Evolutionary conservation across 345 rosid species (phyloP).

Genomic region (Combretum micranthum): DNA sequence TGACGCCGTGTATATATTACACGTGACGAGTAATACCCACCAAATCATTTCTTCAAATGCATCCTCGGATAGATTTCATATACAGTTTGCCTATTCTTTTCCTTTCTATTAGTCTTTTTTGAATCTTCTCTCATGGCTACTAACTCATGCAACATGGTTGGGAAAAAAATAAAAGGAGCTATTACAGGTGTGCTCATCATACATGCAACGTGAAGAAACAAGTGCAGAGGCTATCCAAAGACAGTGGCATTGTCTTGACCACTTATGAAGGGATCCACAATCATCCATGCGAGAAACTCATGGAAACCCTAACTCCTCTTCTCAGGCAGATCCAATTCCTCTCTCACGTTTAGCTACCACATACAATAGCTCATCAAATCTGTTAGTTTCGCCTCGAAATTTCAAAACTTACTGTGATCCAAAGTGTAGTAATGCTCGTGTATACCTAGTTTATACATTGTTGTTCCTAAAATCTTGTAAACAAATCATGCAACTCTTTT

Average conservation of each 20-base stretch:
- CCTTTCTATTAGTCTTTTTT: neutral
- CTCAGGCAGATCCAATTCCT: constrained; percentile 29
- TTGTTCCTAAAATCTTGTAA: too few relatives aligned
- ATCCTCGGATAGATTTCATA: too few relatives aligned
- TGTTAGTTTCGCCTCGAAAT: too few relatives aligned
- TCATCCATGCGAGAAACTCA: constrained; percentile 26
- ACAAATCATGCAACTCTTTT: too few relatives aligned
- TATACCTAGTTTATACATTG: too few relatives aligned
- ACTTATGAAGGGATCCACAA: constrained; percentile 30
- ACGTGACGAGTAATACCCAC: too few relatives aligned
- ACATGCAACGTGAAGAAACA: constrained; percentile 33
- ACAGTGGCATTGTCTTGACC: constrained; percentile 26
- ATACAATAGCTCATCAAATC: too few relatives aligned
- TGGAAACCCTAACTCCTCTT: constrained; percentile 29
- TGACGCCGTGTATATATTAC: too few relatives aligned
- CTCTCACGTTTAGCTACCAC: constrained; percentile 11
- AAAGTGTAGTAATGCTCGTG: too few relatives aligned
- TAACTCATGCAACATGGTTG: neutral
- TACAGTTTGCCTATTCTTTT: neutral
- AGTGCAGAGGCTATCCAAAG: constrained; percentile 26
- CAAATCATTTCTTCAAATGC: too few relatives aligned
- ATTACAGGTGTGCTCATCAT: constrained; percentile 24
- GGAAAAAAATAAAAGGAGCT: constrained; percentile 14
- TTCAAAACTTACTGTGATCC: too few relatives aligned
- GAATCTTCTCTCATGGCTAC: neutral